Evolutionary conservation across 495 filamentous ascomycete genomes (phyloP).

Genomic region (Bathelium albidoporum): DNA sequence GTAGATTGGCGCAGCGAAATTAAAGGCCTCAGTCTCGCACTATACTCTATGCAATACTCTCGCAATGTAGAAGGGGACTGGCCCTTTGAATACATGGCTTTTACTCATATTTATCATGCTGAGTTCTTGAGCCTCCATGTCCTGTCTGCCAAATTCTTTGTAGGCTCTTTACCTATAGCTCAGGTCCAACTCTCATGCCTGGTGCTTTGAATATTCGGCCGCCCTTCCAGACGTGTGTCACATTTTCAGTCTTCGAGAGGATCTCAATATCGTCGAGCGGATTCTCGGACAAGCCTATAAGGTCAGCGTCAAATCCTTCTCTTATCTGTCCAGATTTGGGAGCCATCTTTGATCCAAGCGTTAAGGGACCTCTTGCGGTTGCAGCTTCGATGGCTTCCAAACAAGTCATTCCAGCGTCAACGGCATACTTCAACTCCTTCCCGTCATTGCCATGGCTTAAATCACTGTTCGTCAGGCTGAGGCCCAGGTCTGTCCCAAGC

Average conservation of each 20-base stretch:
- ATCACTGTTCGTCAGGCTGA: not conserved
- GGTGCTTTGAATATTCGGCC: conserved; percentile 10
- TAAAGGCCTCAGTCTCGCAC: too few species aligned
- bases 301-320: conserved; percentile 19
- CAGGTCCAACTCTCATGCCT: conserved; percentile 1
- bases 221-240: conserved; percentile 17
- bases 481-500: conserved; percentile 13
- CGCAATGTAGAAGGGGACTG: too few species aligned
- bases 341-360: conserved; percentile 13
- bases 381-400: conserved; percentile 45
- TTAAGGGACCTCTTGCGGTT: conserved; percentile 36
- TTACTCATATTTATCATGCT: too few species aligned
- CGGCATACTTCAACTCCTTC: conserved; percentile 39
- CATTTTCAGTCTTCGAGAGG: conserved; percentile 8
- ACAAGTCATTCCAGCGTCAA: conserved; percentile 40
- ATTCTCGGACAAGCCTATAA: conserved; percentile 16
- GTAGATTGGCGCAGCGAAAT: too few species aligned
- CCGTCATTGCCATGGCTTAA: conserved; percentile 37
- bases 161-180: not conserved
- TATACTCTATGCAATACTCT: too few species aligned
- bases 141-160: too few species aligned
- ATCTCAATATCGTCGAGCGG: conserved; percentile 17
- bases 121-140: too few species aligned
- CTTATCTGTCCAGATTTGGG: conserved; percentile 17
- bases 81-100: too few species aligned